These are phyloP conservation scores for Yamagishiella unicocca DNA, from an alignment of 139 green algal genomes.

Conservation along the genomic window DNA sequence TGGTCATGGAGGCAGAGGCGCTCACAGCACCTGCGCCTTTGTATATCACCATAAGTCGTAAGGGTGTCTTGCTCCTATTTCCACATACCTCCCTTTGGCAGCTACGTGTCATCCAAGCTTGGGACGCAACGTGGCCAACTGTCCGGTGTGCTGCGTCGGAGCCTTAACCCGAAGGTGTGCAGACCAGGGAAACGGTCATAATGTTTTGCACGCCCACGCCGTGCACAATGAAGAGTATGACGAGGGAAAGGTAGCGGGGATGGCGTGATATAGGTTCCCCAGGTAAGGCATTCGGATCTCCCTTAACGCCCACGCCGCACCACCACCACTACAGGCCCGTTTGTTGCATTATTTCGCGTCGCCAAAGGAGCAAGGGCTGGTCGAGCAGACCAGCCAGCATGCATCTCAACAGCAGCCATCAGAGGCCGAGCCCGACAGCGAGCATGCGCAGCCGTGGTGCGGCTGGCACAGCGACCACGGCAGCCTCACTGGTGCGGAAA, in stretches of 20 bases:
- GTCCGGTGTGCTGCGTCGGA: slow-evolving; percentile 6
- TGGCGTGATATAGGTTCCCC: too few species aligned
- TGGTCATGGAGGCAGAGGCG: background rate
- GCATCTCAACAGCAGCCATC: too few species aligned
- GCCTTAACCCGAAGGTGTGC: slow-evolving; percentile 41
- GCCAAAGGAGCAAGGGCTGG: background rate
- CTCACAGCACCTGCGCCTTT: background rate
- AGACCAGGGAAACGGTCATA: background rate
- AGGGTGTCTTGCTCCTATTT: too few species aligned
- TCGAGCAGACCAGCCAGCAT: background rate
- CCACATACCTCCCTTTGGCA: too few species aligned
- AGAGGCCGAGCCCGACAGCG: background rate
- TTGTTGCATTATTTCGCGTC: slow-evolving; percentile 84
- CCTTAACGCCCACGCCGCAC: too few species aligned
- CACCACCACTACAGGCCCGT: slow-evolving; percentile 64
- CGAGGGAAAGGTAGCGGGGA: too few species aligned
- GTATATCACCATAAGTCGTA: too few species aligned
- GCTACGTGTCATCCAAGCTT: background rate
- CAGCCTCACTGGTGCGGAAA: slow-evolving; percentile 70
- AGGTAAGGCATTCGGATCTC: too few species aligned
- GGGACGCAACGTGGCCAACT: background rate
- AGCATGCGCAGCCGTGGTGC: slow-evolving; percentile 71
- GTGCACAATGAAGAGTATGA: too few species aligned
- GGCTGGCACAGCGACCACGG: slow-evolving; percentile 86
- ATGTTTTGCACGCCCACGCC: too few species aligned